These are phyloP conservation scores for Mycena indigotica DNA, from an alignment of 768 basidiomycete genomes.

Conservation along the genomic window DNA sequence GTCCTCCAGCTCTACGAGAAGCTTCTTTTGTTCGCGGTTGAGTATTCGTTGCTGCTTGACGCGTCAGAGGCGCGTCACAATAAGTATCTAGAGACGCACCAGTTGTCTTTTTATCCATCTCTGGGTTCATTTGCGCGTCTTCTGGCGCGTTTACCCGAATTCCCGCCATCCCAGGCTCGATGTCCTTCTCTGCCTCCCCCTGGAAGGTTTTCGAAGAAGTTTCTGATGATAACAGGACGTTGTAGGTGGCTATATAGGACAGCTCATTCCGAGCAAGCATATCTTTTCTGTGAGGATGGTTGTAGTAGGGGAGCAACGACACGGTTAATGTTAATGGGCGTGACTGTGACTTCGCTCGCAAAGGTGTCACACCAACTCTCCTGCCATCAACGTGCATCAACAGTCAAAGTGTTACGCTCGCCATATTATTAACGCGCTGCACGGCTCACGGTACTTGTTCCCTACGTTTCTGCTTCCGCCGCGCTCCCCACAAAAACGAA, in stretches of 20 bases:
- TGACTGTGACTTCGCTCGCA: conserved; percentile 21
- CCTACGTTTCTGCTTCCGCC: conserved; percentile 10
- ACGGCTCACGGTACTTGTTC: neutral
- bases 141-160: conserved; percentile 65
- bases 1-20: conserved; percentile 89
- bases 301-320: conserved; percentile 62
- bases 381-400: neutral
- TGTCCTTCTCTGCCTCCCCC: conserved; percentile 59
- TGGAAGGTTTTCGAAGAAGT: conserved; percentile 75
- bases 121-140: conserved; percentile 35
- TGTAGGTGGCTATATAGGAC: conserved; percentile 14
- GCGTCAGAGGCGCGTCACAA: conserved; percentile 33
- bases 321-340: conserved; percentile 44
- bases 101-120: conserved; percentile 67
- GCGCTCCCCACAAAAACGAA: neutral
- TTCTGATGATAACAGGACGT: conserved; percentile 61
- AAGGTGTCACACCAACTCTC: too few relatives aligned
- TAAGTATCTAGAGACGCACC: conserved; percentile 49
- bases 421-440: too few relatives aligned
- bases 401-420: neutral
- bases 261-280: too few relatives aligned
- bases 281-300: conserved; percentile 73
- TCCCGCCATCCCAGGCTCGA: conserved; percentile 66
- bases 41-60: conserved; percentile 79
- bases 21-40: conserved; percentile 89